Evolutionary conservation across 225 moss, liverwort and hornwort species (phyloP), one percentile per base, ranked within the genome.

Genomic region (Straminergon stramineum): DNA sequence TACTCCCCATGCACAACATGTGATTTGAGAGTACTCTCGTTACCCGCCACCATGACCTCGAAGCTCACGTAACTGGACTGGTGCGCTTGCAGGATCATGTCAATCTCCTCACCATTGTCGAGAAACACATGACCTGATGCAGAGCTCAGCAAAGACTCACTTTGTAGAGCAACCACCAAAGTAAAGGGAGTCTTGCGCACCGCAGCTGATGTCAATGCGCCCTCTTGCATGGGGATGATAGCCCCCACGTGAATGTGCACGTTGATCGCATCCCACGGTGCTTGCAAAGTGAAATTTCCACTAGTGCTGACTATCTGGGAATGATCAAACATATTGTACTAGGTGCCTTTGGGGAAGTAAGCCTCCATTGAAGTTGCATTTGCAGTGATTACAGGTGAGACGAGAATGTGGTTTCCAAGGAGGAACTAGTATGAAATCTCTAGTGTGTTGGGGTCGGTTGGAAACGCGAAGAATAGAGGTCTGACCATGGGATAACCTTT

Each of bases 101-200:
- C 90, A 64, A 95, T 86, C 80, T 94, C 91, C 52, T 96, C 96
- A 20, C 97, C 98, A 71, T 95, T 68, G 88, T 98, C 98, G 56
- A 98, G 87, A 85, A 97, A 98, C 58, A 97, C 86, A 23, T 87
- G 27, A 5, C 98, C 98, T 3, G 90, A 79, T 16, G 98, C 96
- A 7, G 75, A 69, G 77, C 81, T 89, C 67, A 78, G 0, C 15
- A 78, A 22, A 9, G 91, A 61, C n/a, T 82, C 56, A 21, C 79
- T 76, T 14, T 83, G 76, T 3, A 95, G 89, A 51, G 95, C 91
- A 31, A 94, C 78, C 17, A 95, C 17, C 58, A 95, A 27, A 30
- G 94, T 91, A 78, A 95, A 95, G 6, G 95, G 92, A 9, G 91
- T 86, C 58, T 76, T 89, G 13, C 94, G 92, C 37, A 86, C 94